These are phyloP conservation scores for Hyaloraphidium curvatum DNA, from an alignment of 192 early-diverging fungal species.

Conservation along the genomic window DNA sequence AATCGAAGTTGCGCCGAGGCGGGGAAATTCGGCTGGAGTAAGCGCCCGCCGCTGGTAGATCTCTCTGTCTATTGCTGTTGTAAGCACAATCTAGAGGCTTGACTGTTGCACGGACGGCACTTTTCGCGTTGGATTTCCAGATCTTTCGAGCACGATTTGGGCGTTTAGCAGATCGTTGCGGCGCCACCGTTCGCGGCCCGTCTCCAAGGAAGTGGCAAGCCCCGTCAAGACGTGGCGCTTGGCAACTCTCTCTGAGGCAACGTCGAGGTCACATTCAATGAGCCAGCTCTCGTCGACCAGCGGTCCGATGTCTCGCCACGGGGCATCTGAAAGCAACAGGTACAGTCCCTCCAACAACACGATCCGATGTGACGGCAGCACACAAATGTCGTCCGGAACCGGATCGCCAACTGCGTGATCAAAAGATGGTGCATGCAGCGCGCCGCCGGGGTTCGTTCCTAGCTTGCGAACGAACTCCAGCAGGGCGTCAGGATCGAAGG, in stretches of 20 bases:
- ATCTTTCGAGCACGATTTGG: too few species aligned
- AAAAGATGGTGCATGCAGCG: constrained; percentile 21
- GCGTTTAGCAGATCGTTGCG: constrained; percentile 18
- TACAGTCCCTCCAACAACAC: constrained; percentile 33
- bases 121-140: too few species aligned
- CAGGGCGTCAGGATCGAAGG: constrained; percentile 24
- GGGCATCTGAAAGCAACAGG: constrained; percentile 13
- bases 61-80: too few species aligned
- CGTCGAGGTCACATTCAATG: constrained; percentile 11
- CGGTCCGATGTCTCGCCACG: constrained; percentile 17
- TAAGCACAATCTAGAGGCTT: too few species aligned
- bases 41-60: too few species aligned
- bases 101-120: too few species aligned
- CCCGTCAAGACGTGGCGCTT: constrained; percentile 21
- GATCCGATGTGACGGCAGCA: constrained; percentile 19
- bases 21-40: too few species aligned
- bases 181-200: constrained; percentile 11
- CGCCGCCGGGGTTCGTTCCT: neutral
- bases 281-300: constrained; percentile 28
- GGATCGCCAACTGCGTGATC: constrained; percentile 32
- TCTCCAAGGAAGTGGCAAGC: constrained; percentile 10
- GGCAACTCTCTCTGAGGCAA: constrained; percentile 16
- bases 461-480: constrained; percentile 9
- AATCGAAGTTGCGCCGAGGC: too few species aligned
- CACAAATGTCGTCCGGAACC: constrained; percentile 13